These are phyloP conservation scores for Gynostemma pentaphyllum DNA, from an alignment of 306 rosid species.

Conservation along the genomic window DNA sequence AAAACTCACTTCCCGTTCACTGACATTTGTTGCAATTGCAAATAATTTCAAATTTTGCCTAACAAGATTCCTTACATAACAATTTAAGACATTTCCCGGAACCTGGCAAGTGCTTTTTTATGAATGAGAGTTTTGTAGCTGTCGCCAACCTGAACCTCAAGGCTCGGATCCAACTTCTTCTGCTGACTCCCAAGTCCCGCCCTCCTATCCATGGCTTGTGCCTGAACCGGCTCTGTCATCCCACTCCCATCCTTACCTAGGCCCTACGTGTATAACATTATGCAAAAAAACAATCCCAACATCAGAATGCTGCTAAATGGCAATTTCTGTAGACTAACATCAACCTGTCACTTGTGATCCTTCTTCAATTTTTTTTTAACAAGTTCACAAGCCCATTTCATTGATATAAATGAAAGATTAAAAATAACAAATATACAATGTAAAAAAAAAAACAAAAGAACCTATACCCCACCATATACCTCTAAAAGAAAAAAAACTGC, in stretches of 20 bases:
- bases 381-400: too few species aligned
- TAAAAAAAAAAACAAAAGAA: too few species aligned
- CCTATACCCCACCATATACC: too few species aligned
- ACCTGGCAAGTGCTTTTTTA: slow-evolving; percentile 92
- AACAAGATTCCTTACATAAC: not conserved
- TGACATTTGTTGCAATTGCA: not conserved
- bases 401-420: too few species aligned
- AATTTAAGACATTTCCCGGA: slow-evolving; percentile 65
- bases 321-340: not conserved
- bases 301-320: not conserved
- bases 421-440: too few species aligned
- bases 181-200: slow-evolving; percentile 97
- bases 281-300: not conserved
- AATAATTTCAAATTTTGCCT: not conserved
- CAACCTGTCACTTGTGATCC: too few species aligned
- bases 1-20: not conserved
- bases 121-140: slow-evolving; percentile 87
- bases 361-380: too few species aligned
- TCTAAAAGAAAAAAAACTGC: too few species aligned
- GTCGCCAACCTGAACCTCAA: slow-evolving; percentile 84
- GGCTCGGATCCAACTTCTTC: slow-evolving; percentile 77
- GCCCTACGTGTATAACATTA: slow-evolving; percentile 44
- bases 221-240: slow-evolving; percentile 87
- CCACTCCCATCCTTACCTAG: slow-evolving; percentile 97
- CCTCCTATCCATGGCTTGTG: slow-evolving; percentile 63